Evolutionary conservation across 257 asterid genomes (phyloP), one percentile per base, ranked within the genome.

Genomic region (Jacaranda copaia): DNA sequence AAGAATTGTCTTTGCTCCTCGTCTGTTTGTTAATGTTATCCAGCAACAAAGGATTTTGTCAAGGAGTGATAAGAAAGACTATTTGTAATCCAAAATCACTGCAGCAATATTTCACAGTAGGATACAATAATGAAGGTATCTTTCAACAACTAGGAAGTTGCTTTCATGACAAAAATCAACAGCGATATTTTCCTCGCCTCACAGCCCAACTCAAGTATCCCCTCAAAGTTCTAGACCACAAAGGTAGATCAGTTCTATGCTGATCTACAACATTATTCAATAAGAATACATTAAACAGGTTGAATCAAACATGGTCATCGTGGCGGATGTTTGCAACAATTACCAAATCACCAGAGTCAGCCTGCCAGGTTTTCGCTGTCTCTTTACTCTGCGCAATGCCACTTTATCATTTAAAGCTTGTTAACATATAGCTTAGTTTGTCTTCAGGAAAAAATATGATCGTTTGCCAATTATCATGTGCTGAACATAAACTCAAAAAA

Each of bases 351-450:
- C 71, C 71, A 65, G 25, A 25, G n/a, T 61, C 14, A 8, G 36
- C 19, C 36, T 42, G 53, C 35, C 15, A 40, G 35, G 53, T 42
- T 3, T 61, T 51, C 42, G 45, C 3, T 52, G n/a, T n/a, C 48
- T 65, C 79, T 67, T 68, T 71, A 79, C 49, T 57, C 72, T 56
- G 62, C 38, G 8, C 60, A 67, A 42, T n/a, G 53, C 61, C 52
- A 43, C 18, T 15, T 16, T 55, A 58, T 48, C 35, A 49, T 51
- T 35, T 25, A 25, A 2, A 25, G 32, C 32, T 25, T 25, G 32
- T 25, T 25, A 25, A 25, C 2, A 2, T 25, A 25, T 25, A 65
- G n/a, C 51, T 18, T 64, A 66, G 57, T 73, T 42, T 3, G 67
- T 38, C 65, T 15, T 19, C 14, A 77, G 15, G 53, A 60, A 14